phyloP scores from a whole-genome alignment of 2,329 filamentous ascomycete species.

The Trichoderma afroharzianum region DNA sequence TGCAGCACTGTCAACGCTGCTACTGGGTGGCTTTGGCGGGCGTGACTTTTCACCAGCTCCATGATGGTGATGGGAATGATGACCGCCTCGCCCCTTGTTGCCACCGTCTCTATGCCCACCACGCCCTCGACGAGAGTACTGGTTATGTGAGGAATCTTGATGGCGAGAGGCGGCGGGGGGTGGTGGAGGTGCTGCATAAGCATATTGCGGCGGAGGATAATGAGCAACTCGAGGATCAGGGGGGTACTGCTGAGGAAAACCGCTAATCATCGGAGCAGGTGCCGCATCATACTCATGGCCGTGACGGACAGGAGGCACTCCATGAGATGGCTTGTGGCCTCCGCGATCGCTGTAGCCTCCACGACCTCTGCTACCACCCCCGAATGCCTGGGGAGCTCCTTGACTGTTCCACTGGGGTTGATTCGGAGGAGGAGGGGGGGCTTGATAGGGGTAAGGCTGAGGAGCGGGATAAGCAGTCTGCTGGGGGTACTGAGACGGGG shows the following conservation, averaged over 20 bases:
- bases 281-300: constrained; percentile 33
- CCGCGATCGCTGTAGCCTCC: constrained; percentile 42
- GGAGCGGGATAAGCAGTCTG: constrained; percentile 43
- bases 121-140: constrained; percentile 33
- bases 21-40: constrained; percentile 26
- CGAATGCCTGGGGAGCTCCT: constrained; percentile 30
- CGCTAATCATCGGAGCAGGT: constrained; percentile 32
- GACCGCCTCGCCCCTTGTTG: constrained; percentile 41
- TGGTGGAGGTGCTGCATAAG: constrained; percentile 39
- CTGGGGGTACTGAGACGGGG: constrained; percentile 40
- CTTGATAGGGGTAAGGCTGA: constrained; percentile 38
- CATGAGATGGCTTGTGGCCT: constrained; percentile 31
- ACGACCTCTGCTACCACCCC: constrained; percentile 39
- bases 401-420: constrained; percentile 35
- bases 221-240: constrained; percentile 38
- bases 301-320: constrained; percentile 32
- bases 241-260: constrained; percentile 40
- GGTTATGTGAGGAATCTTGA: constrained; percentile 34
- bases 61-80: constrained; percentile 37
- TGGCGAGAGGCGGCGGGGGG: constrained; percentile 34
- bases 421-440: constrained; percentile 33
- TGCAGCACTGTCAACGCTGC: constrained; percentile 17
- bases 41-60: constrained; percentile 43
- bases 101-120: constrained; percentile 32
- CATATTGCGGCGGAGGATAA: constrained; percentile 32